Percentiles rank a stretch among this genome's conserved stretches.
These are phyloP conservation scores for Beauveria medogensis DNA, from an alignment of 2,329 filamentous ascomycete genomes.

Conservation along the genomic window DNA sequence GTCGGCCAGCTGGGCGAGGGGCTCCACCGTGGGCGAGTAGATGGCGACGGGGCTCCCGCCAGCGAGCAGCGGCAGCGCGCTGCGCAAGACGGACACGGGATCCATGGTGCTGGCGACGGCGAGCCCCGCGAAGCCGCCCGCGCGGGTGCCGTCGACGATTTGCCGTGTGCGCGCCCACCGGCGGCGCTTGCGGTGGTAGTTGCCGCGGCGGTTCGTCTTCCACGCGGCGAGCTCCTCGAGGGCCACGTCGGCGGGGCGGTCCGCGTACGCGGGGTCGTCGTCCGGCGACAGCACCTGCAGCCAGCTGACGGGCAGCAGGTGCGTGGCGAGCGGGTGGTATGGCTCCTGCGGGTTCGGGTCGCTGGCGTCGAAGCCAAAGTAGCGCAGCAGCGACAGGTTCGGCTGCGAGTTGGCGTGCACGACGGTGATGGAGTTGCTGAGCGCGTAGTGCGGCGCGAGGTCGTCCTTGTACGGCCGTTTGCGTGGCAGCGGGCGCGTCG, in stretches of 20 bases:
- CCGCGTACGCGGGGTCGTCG: conserved; percentile 64
- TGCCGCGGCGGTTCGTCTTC: conserved; percentile 76
- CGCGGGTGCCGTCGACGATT: conserved; percentile 66
- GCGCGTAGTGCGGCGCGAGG: conserved; percentile 57
- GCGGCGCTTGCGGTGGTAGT: conserved; percentile 81
- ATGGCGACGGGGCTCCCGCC: conserved; percentile 81
- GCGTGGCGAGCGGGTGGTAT: conserved; percentile 71
- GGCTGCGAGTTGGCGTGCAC: conserved; percentile 78
- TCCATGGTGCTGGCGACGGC: conserved; percentile 80
- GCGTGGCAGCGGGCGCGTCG: conserved; percentile 13
- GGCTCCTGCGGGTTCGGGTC: conserved; percentile 49
- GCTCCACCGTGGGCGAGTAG: conserved; percentile 75
- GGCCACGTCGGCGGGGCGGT: conserved; percentile 51
- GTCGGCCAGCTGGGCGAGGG: conserved; percentile 69
- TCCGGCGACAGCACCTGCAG: conserved; percentile 77
- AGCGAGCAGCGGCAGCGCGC: conserved; percentile 69
- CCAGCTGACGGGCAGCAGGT: conserved; percentile 83
- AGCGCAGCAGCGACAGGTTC: conserved; percentile 79
- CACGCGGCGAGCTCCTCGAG: conserved; percentile 56
- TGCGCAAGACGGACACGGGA: conserved; percentile 63
- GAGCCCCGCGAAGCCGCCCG: conserved; percentile 74
- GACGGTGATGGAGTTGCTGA: conserved; percentile 69
- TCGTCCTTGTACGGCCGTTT: conserved; percentile 33
- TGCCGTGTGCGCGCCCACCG: conserved; percentile 67
- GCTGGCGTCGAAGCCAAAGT: conserved; percentile 75